phyloP scores from a whole-genome alignment of 2,329 filamentous ascomycete genomes.

The Aspergillus calidoustus region DNA sequence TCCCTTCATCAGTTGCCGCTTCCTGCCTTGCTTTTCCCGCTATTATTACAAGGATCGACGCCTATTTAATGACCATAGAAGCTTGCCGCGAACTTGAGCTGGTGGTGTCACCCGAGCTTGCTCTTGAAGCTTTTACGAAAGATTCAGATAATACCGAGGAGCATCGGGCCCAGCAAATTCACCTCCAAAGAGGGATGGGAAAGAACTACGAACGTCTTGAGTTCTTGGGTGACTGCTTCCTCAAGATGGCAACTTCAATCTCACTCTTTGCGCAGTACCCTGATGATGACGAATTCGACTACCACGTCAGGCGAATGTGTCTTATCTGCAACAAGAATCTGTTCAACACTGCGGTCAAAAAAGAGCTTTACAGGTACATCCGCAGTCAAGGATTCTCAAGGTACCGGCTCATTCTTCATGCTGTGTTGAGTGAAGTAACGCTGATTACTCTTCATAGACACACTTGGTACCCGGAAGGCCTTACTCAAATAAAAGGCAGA shows the following conservation, averaged over 20 bases:
- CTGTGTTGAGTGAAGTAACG: background rate
- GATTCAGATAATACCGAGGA: constrained; percentile 85
- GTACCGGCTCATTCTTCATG: constrained; percentile 37
- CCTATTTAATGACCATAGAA: constrained; percentile 78
- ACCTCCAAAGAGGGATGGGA: constrained; percentile 84
- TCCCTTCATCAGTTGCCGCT: constrained; percentile 70
- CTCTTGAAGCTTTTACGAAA: constrained; percentile 90
- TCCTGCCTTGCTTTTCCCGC: constrained; percentile 80
- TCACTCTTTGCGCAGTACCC: constrained; percentile 78
- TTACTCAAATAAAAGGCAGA: constrained; percentile 76
- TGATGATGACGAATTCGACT: constrained; percentile 79
- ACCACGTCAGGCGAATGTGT: constrained; percentile 88
- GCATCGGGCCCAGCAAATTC: constrained; percentile 67
- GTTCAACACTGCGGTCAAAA: constrained; percentile 72
- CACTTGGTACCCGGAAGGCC: constrained; percentile 84
- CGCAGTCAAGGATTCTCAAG: constrained; percentile 82
- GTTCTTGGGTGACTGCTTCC: constrained; percentile 88
- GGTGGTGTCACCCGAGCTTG: constrained; percentile 67
- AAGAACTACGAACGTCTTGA: constrained; percentile 94
- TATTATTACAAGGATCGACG: constrained; percentile 82
- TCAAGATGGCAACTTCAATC: constrained; percentile 95
- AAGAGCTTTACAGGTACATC: constrained; percentile 73
- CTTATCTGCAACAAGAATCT: constrained; percentile 91
- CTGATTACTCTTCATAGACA: constrained; percentile 53
- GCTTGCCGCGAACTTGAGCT: constrained; percentile 70